Evolutionary conservation across 176 grass and related monocot genomes (phyloP).

Genomic region (Carex kokanica): DNA sequence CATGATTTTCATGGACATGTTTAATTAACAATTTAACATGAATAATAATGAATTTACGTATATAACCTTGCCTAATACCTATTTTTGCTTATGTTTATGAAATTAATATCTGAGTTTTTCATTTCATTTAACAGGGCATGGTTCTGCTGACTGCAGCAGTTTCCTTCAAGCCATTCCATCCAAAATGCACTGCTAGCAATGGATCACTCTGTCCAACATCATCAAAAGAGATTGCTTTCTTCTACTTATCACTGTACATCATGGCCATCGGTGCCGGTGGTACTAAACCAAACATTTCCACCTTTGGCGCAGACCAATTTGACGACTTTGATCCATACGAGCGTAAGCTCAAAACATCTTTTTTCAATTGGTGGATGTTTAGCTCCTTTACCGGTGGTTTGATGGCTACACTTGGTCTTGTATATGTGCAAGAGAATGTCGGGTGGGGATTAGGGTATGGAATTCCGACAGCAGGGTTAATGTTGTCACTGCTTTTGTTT

Average conservation of each 20-base stretch:
- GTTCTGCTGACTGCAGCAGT: constrained; percentile 2
- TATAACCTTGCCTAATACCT: not conserved
- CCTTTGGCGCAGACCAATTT: constrained; percentile 50
- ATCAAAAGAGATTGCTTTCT: constrained; percentile 25
- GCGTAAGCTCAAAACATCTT: constrained; percentile 26
- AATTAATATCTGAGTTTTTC: not conserved
- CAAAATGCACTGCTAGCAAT: constrained; percentile 10
- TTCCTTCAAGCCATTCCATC: constrained; percentile 27
- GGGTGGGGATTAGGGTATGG: constrained; percentile 52
- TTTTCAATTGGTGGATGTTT: constrained; percentile 48
- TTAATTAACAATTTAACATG: not conserved
- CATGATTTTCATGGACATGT: not conserved
- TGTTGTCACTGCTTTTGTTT: constrained; percentile 43
- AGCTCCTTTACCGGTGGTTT: constrained; percentile 26
- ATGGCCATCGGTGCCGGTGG: constrained; percentile 41
- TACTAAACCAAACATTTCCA: constrained; percentile 55
- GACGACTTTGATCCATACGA: constrained; percentile 41
- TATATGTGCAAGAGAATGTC: constrained; percentile 54
- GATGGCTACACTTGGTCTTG: constrained; percentile 23
- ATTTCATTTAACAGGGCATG: constrained; percentile 21
- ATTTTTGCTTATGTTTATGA: not conserved
- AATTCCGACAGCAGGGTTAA: constrained; percentile 39
- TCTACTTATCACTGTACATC: constrained; percentile 37
- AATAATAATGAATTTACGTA: not conserved
- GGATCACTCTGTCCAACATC: constrained; percentile 20